Percentiles rank a stretch among this genome's conserved stretches.
These are phyloP conservation scores for Boeremia exigua DNA, from an alignment of 2,329 filamentous ascomycete species.

Conservation along the genomic window DNA sequence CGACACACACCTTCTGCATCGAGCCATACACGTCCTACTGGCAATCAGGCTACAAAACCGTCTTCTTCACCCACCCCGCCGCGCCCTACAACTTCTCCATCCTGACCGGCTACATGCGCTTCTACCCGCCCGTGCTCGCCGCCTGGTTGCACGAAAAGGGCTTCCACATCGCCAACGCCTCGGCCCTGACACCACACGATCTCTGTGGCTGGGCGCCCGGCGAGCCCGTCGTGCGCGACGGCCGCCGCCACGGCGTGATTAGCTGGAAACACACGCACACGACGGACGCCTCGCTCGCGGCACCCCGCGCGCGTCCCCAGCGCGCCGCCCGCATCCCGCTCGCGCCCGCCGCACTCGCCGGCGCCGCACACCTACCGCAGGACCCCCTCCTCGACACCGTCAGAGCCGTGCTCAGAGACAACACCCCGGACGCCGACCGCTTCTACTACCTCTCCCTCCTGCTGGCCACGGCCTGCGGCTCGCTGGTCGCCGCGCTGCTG, in stretches of 20 bases:
- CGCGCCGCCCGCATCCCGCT: too few relatives aligned
- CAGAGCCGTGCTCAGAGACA: not conserved
- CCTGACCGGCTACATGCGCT: not conserved
- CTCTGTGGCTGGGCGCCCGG: constrained; percentile 4
- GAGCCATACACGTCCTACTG: not conserved
- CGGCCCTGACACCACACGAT: not conserved
- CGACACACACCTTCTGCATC: not conserved
- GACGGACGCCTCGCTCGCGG: not conserved
- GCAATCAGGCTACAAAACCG: not conserved
- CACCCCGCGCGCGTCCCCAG: too few relatives aligned
- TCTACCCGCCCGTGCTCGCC: constrained; percentile 6
- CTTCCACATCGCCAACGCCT: not conserved
- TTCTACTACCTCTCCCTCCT: not conserved
- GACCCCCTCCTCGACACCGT: not conserved
- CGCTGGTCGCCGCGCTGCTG: not conserved
- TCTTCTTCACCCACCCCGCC: constrained; percentile 4
- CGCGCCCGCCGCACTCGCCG: not conserved
- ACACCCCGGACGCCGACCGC: not conserved
- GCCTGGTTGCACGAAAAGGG: not conserved
- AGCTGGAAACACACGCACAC: not conserved
- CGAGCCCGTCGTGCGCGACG: not conserved
- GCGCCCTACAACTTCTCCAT: constrained; percentile 6
- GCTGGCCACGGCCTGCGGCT: not conserved
- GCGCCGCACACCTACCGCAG: not conserved
- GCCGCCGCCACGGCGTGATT: not conserved